These are phyloP conservation scores for Claviceps arundinis DNA, from an alignment of 2,329 filamentous ascomycete species.

Conservation along the genomic window DNA sequence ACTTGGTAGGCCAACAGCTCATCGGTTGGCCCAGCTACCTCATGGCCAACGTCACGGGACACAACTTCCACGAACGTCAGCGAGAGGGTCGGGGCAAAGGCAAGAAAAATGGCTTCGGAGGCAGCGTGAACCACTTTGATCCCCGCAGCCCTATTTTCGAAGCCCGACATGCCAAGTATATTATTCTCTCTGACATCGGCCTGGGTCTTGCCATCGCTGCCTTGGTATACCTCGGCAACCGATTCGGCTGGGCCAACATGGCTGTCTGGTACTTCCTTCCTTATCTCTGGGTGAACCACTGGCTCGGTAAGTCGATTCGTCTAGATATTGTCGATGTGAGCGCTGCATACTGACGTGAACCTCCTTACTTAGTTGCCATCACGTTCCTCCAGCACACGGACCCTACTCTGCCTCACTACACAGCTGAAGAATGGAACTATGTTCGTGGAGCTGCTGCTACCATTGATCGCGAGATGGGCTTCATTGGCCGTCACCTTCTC, in stretches of 20 bases:
- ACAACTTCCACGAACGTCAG: slow-evolving; percentile 88
- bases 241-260: slow-evolving; percentile 74
- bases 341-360: background rate
- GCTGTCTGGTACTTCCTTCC: slow-evolving; percentile 90
- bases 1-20: slow-evolving; percentile 74
- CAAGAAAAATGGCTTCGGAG: slow-evolving; percentile 70
- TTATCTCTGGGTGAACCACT: slow-evolving; percentile 98
- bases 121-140: slow-evolving; percentile 90
- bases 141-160: slow-evolving; percentile 83
- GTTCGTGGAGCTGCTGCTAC: slow-evolving; percentile 87
- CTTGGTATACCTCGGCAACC: slow-evolving; percentile 58
- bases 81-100: slow-evolving; percentile 85
- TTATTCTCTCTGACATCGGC: slow-evolving; percentile 77
- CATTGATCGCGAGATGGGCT: slow-evolving; percentile 94
- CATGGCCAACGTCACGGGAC: slow-evolving; percentile 82
- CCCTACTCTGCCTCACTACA: slow-evolving; percentile 86
- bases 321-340: background rate
- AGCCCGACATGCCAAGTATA: slow-evolving; percentile 76
- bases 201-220: slow-evolving; percentile 46
- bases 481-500: slow-evolving; percentile 79
- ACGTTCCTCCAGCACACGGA: slow-evolving; percentile 97
- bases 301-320: slow-evolving; percentile 61
- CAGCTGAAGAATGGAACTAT: slow-evolving; percentile 76
- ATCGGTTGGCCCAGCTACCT: slow-evolving; percentile 91
- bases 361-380: slow-evolving; percentile 65